These are phyloP conservation scores for Hypoxylon sp. DNA, from an alignment of 2,329 filamentous ascomycete genomes.

Conservation along the genomic window DNA sequence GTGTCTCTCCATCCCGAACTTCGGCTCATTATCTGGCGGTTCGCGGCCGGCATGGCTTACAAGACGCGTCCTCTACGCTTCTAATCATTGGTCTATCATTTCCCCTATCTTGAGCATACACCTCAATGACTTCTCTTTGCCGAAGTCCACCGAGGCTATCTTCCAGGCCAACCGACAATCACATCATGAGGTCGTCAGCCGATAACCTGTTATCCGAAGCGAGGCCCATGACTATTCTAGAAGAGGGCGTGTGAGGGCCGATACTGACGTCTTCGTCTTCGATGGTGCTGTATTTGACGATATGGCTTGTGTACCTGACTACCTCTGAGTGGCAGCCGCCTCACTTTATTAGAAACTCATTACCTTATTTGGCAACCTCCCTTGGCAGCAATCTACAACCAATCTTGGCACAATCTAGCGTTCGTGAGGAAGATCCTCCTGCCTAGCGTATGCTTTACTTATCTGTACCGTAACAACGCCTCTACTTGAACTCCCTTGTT, in stretches of 20 bases:
- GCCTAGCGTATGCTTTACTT: slow-evolving; percentile 33
- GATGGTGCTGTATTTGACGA: slow-evolving; percentile 25
- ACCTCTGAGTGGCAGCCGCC: slow-evolving; percentile 18
- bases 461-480: slow-evolving; percentile 36
- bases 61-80: slow-evolving; percentile 30
- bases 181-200: slow-evolving; percentile 32
- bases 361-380: slow-evolving; percentile 28
- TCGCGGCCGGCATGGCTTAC: slow-evolving; percentile 25
- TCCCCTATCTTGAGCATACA: slow-evolving; percentile 28
- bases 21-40: slow-evolving; percentile 38
- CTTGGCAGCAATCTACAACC: slow-evolving; percentile 33
- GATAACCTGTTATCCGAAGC: slow-evolving; percentile 16
- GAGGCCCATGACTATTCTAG: slow-evolving; percentile 14
- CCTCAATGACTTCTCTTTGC: slow-evolving; percentile 25
- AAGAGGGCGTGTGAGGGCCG: slow-evolving; percentile 17
- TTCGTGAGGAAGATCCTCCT: slow-evolving; percentile 38
- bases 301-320: slow-evolving; percentile 25
- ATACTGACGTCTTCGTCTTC: slow-evolving; percentile 33
- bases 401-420: slow-evolving; percentile 37
- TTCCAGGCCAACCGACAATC: slow-evolving; percentile 36
- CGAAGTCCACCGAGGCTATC: slow-evolving; percentile 17
- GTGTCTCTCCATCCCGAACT: slow-evolving; percentile 31
- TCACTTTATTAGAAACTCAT: slow-evolving; percentile 21
- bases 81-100: slow-evolving; percentile 29
- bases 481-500: slow-evolving; percentile 36